Conservation (phyloP, 352 stramenopile genomes). For the Phytophthora niederhauseri region DNA sequence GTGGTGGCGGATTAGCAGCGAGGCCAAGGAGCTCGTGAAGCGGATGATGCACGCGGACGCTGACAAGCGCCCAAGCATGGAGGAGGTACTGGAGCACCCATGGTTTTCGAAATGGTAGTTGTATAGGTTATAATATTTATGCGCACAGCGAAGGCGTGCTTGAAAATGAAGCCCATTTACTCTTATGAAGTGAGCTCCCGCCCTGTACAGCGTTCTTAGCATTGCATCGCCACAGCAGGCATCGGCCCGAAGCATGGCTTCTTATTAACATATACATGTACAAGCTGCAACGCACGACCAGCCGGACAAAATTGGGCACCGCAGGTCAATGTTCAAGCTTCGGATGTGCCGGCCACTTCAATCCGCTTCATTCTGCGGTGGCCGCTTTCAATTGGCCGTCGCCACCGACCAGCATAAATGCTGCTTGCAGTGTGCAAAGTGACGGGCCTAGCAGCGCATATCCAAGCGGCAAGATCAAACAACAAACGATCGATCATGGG, state of each 20-base stretch:
- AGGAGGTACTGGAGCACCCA: constrained; percentile 68
- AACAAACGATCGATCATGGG: neutral
- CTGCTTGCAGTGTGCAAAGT: neutral
- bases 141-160: constrained; percentile 2
- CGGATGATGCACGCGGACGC: constrained; percentile 61
- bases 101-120: constrained; percentile 57
- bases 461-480: constrained; percentile 9
- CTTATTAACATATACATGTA: no score
- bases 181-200: no score
- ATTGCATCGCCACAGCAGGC: neutral
- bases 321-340: neutral
- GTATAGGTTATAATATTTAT: constrained; percentile 36
- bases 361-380: constrained; percentile 13
- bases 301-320: constrained; percentile 8
- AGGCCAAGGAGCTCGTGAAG: constrained; percentile 64
- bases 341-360: constrained; percentile 9
- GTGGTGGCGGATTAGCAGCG: constrained; percentile 53
- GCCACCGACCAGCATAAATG: constrained; percentile 5
- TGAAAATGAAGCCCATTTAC: constrained; percentile 20
- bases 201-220: no score
- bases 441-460: constrained; percentile 1
- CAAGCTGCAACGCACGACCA: neutral
- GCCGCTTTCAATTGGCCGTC: constrained; percentile 20
- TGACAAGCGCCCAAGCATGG: constrained; percentile 52
- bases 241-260: constrained; percentile 1